Evolutionary conservation across 2,329 filamentous ascomycete species (phyloP).

Genomic region (Penicillium capsulatum): DNA sequence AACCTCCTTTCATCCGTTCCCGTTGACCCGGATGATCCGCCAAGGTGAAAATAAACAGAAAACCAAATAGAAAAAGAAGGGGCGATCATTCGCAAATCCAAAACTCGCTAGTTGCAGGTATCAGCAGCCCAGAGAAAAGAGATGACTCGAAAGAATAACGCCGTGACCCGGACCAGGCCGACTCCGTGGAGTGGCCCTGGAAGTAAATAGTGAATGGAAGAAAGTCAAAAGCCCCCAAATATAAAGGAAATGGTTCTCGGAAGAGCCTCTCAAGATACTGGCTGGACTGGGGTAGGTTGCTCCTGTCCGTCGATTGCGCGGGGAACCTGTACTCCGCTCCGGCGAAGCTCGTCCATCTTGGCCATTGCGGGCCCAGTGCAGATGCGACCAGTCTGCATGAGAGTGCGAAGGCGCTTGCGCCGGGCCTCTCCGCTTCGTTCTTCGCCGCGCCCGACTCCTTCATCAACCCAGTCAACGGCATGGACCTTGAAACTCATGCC

Average conservation of each 20-base stretch:
- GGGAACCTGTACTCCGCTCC: slow-evolving; percentile 27
- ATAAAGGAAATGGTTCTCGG: no score
- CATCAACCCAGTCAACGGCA: slow-evolving; percentile 79
- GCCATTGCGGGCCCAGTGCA: slow-evolving; percentile 38
- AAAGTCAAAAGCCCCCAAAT: neutral
- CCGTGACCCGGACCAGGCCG: neutral
- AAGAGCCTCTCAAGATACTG: slow-evolving; percentile 15
- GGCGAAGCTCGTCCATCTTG: slow-evolving; percentile 35
- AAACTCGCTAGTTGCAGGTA: slow-evolving; percentile 22
- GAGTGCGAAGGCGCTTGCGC: slow-evolving; percentile 47
- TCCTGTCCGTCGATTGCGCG: slow-evolving; percentile 27
- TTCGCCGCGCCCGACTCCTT: slow-evolving; percentile 51
- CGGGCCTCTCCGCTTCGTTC: slow-evolving; percentile 45
- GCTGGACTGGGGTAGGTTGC: slow-evolving; percentile 27
- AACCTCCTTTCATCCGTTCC: slow-evolving; percentile 21
- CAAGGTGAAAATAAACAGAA: slow-evolving; percentile 1
- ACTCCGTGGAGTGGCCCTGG: neutral
- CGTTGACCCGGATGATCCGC: slow-evolving; percentile 17
- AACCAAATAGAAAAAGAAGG: no score
- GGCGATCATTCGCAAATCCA: slow-evolving; percentile 4
- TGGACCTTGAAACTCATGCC: slow-evolving; percentile 85
- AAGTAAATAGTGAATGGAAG: no score
- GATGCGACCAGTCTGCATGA: slow-evolving; percentile 43
- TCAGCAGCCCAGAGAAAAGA: slow-evolving; percentile 8
- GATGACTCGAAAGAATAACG: slow-evolving; percentile 9